Evolutionary conservation across 768 basidiomycete genomes (phyloP), one percentile per base, ranked within the genome.

Genomic region (Pisolithus orientalis): DNA sequence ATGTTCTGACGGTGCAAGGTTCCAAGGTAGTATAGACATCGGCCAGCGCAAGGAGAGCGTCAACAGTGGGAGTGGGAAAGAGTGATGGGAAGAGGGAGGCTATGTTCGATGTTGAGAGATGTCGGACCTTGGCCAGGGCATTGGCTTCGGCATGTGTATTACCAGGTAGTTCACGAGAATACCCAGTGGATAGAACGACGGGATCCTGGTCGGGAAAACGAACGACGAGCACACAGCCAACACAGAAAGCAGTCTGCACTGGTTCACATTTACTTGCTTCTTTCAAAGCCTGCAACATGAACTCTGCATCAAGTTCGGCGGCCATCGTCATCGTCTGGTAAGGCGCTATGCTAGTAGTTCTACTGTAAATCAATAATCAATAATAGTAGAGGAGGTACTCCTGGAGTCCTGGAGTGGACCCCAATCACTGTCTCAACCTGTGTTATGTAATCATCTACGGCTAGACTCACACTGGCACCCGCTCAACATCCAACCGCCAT

Each of bases 111-210:
- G 62, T 44, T 2, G 80, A 71, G 38, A 84, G 71, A n/a, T 56
- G 42, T 14, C 65, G 67, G 5, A 83, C 80, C 62, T 97, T 96
- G 39, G 79, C 64, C 49, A 99, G 72, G 1, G 94, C 94, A 65
- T 95, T 95, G 24, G 93, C 92, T 72, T 99, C 95, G 10, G 94
- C 95, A 66, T 99, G 95, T 3, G 95, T 97, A 64, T 98, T 98
- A 49, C 94, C 95, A 4, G 82, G 75, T 0, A 97, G 76, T 64
- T 97, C 94, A 62, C 96, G 79, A 25, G 94, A 97, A 70, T 85
- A 93, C 16, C 93, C 93, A 2, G 84, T 84, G 11, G 90, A 72
- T 34, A 98, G 68, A 43, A 88, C 70, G 50, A 82, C 70, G 4
- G 83, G 74, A 13, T 62, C 39, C 39, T 62, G 60, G 43, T 64